These are phyloP conservation scores for Brassica balearica DNA, from an alignment of 441 rosid species.

Conservation along the genomic window DNA sequence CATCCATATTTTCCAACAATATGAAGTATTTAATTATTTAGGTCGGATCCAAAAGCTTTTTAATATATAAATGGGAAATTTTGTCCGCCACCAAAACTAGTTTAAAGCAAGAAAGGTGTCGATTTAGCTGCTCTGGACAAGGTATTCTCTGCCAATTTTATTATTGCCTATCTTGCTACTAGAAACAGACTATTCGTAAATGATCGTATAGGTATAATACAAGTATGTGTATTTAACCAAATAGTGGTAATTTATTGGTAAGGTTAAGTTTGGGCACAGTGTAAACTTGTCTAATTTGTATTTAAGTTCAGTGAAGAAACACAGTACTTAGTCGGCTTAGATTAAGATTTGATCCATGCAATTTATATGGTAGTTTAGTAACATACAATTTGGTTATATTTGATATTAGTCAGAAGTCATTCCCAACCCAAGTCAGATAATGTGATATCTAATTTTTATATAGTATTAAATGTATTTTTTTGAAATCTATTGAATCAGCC, in stretches of 20 bases:
- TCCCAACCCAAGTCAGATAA: no score
- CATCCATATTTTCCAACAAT: neutral
- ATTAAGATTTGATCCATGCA: no score
- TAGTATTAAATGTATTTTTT: no score
- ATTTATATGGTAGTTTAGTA: no score
- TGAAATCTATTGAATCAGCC: no score
- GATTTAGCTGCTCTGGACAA: neutral
- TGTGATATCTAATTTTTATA: no score
- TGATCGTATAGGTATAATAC: neutral
- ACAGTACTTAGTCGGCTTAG: neutral
- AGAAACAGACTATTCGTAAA: neutral
- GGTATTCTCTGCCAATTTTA: neutral
- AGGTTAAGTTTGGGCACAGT: neutral
- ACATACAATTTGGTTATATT: no score
- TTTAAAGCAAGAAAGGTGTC: neutral
- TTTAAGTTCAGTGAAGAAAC: neutral
- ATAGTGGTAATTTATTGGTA: neutral
- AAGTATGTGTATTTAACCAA: no score
- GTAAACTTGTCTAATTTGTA: neutral
- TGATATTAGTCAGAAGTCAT: no score
- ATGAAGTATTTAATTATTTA: conserved; percentile 3
- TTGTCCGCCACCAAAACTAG: neutral
- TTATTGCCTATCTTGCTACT: neutral
- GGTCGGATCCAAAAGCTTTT: neutral
- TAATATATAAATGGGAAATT: neutral